Evolutionary conservation across 495 filamentous ascomycete genomes (phyloP).

Genomic region (Lindgomyces ingoldianus): DNA sequence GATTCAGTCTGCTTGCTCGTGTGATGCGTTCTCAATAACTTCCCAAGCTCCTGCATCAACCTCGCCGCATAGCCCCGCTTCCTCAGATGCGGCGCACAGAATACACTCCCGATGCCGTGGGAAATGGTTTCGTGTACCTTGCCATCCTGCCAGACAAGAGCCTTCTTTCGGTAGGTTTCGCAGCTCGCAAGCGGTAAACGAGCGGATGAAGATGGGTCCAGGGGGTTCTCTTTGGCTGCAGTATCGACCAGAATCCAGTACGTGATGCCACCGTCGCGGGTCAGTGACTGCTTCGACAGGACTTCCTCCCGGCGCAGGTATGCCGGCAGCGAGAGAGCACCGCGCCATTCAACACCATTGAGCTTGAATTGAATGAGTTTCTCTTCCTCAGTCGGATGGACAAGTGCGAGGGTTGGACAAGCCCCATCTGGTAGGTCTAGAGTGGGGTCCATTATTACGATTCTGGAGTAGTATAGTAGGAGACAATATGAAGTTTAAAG

Average conservation of each 20-base stretch:
- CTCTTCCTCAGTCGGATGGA: slow-evolving; percentile 67
- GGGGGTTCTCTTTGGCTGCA: slow-evolving; percentile 37
- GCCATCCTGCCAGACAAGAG: slow-evolving; percentile 54
- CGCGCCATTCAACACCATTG: slow-evolving; percentile 73
- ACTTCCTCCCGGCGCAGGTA: slow-evolving; percentile 80
- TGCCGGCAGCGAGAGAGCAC: slow-evolving; percentile 60
- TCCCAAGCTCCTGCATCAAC: slow-evolving; percentile 64
- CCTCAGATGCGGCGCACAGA: slow-evolving; percentile 69
- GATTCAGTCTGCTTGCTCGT: slow-evolving; percentile 47
- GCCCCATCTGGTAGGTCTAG: slow-evolving; percentile 55
- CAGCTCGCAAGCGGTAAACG: slow-evolving; percentile 76
- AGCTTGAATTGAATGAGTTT: slow-evolving; percentile 61
- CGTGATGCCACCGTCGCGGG: slow-evolving; percentile 72
- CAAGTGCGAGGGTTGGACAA: slow-evolving; percentile 65
- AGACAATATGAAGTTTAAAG: neutral
- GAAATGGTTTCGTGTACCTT: slow-evolving; percentile 64
- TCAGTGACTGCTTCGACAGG: slow-evolving; percentile 65
- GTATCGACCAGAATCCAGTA: slow-evolving; percentile 82
- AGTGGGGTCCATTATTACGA: slow-evolving; percentile 12
- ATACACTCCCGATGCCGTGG: slow-evolving; percentile 86
- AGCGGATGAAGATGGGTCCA: slow-evolving; percentile 15
- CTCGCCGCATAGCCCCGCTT: slow-evolving; percentile 77
- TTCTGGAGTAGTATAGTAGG: neutral
- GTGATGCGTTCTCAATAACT: slow-evolving; percentile 56
- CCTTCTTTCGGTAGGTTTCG: slow-evolving; percentile 79